Evolutionary conservation across 257 asterid species (phyloP), one percentile per base, ranked within the genome.

Genomic region (Solanum habrochaites): DNA sequence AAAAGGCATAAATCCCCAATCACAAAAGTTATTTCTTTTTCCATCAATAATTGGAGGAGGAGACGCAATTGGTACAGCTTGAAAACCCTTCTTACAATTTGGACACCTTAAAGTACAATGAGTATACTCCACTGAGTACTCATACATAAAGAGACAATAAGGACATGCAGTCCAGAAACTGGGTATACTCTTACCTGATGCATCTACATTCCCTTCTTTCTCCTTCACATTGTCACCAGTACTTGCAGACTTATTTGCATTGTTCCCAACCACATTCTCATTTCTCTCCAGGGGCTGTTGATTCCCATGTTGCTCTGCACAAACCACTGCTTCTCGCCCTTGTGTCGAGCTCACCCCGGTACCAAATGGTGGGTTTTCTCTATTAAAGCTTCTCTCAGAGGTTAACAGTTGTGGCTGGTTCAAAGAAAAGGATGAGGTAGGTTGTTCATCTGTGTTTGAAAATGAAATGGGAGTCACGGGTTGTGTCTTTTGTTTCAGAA

Each of bases 121-220:
- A 25, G 70, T 88, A 86, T 97, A 97, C 85, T 86, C 67, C 87
- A 56, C 82, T 73, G 95, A 93, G 88, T 95, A 95, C 93, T 96
- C 97, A 27, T 91, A 95, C 98, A 97, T 94, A 75, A 91, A 90
- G 73, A 87, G 95, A 80, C 99, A 97, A 67, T 95, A 93, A 11
- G 98, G 98, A 56, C 98, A 95, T 1, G 98, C 90, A 39, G 95
- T 94, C 97, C 97, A 94, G 87, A 94, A 92, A 85, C 88, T 87
- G 5, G 82, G 82, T 18, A 70, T 77, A n/a, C 80, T 35, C 83
- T 89, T 88, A 20, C 75, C 72, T 49, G 80, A 86, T 23, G 62
- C 91, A 70, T 83, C 92, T 74, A 77, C 60, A 25, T 43, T 43
- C 86, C 90, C 90, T 87, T 77, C 96, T 25, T 86, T 88, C 47